Percentiles rank a stretch among this genome's conserved stretches.
Evolutionary conservation across 2,329 filamentous ascomycete species (phyloP).

Genomic region (Alternaria sp.): DNA sequence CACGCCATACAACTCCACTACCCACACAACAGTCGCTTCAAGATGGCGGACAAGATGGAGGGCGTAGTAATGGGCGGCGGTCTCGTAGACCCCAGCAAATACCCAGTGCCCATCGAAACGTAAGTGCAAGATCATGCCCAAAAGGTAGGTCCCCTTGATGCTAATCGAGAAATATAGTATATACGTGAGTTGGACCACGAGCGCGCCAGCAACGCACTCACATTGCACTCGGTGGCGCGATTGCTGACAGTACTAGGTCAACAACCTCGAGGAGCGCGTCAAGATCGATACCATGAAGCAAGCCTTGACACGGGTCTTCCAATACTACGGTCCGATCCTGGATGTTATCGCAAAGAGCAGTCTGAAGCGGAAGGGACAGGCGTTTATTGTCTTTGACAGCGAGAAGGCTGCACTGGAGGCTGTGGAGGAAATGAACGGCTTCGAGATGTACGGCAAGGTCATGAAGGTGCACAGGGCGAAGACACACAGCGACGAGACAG

Average conservation of each 20-base stretch:
- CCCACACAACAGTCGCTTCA: constrained; percentile 15
- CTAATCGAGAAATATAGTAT: constrained; percentile 41
- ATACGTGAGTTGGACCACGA: constrained; percentile 38
- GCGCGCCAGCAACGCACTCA: constrained; percentile 22
- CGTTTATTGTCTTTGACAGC: constrained; percentile 88
- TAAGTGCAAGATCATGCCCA: constrained; percentile 28
- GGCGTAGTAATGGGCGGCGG: constrained; percentile 33
- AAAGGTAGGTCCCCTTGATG: constrained; percentile 23
- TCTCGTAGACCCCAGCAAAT: constrained; percentile 38
- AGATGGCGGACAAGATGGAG: constrained; percentile 48
- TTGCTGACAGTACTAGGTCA: constrained; percentile 55
- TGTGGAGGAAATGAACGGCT: constrained; percentile 88
- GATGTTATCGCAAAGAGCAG: constrained; percentile 90
- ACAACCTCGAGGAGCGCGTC: constrained; percentile 91
- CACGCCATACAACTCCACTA: constrained; percentile 7
- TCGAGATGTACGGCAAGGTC: constrained; percentile 89
- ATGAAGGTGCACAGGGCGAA: constrained; percentile 85
- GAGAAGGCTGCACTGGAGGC: constrained; percentile 80
- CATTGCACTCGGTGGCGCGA: constrained; percentile 30
- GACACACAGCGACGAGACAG: constrained; percentile 85
- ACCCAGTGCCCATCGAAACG: constrained; percentile 47
- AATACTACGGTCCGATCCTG: constrained; percentile 83
- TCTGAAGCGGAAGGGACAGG: constrained; percentile 90
- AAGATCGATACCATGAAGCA: constrained; percentile 79
- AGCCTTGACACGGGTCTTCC: constrained; percentile 78